Evolutionary conservation across 1,139 yeast genomes (phyloP), one percentile per base, ranked within the genome.

Genomic region (Suhomyces chickasaworum): DNA sequence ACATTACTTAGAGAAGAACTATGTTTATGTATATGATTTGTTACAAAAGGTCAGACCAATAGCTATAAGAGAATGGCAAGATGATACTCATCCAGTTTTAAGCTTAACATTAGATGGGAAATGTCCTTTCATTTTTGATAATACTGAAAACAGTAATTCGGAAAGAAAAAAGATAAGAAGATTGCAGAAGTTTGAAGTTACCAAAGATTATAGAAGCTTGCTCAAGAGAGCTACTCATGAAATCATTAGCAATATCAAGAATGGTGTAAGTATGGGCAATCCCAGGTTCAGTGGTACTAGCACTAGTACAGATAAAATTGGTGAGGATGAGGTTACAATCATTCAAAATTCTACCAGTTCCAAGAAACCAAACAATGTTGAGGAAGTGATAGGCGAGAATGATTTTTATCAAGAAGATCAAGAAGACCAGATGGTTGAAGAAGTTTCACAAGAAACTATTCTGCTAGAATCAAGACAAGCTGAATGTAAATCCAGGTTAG

Each of bases 11-110:
- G 83, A 83, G 45, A 68, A 68, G 44, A 69, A 73, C 49, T 90
- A 84, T 64, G 69, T 90, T 33, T 83, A 86, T 53, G 85, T 89
- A 23, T 93, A 87, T 68, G 99, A 95, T 60, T 73, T 88, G 27
- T 77, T 84, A 49, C 95, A 89, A 55, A 77, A 77, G 34, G 86
- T 86, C 52, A 80, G 96, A 47, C 97, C 99, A 0, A 79, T 89
- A 23, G 85, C 93, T 17, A 73, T 84, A 15, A 77, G 93, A 55
- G 98, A 93, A 64, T 93, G 96, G 93, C 64, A 64, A 45, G 72
- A 65, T 36, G 71, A 64, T 55, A 71, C 60, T 58, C 80, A 65
- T 57, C 84, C 79, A 5, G 64, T 56, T 51, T 68, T 71, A 51
- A 71, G 67, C 56, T 61, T 69, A 49, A 78, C 81, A 50, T 75